Evolutionary conservation across 2,329 filamentous ascomycete genomes (phyloP), one percentile per base, ranked within the genome.

Genomic region (Verticillium isaacii): DNA sequence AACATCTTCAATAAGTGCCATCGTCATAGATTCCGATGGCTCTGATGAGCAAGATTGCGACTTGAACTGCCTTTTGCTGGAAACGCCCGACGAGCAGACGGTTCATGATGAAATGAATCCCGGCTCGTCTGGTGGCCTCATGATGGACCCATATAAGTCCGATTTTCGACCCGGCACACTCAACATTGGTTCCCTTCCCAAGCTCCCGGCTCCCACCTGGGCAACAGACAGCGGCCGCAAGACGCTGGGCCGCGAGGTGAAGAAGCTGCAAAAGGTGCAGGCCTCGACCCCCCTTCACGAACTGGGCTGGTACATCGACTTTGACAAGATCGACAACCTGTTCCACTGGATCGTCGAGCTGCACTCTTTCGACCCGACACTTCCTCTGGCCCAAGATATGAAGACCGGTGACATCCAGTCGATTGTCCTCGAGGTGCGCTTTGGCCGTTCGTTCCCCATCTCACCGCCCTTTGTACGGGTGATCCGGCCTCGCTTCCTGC

Each of bases 331-430:
- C 41, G 83, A 78, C 25, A 96, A 93, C 69, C 81, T 93, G 64
- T 97, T 95, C 69, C 92, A 96, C 69, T 96, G 93, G 93, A 92
- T 96, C 62, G 87, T 96, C 6, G 91, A 97, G 72, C 78, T 97
- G 1, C 93, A 97, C 72, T 91, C 89, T 54, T 96, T 97, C 69
- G 89, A 92, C 29, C 66, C 77, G 0, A 72, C 77, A 1, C 80
- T 95, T 0, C 91, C 90, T 1, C 79, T 97, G 1, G 88, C 90
- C 0, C 71, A 83, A 60, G 93, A 97, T 70, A 92, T 97, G 86
- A 86, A 88, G 71, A 68, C 72, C 2, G 80, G 78, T 1, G 80
- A 79, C 0, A 67, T 89, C 61, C 84, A 80, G 25, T 93, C 90
- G 69, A 78, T 97, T 45, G 87, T 96, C 0, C 75, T 96, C 12